A percentile compares a stretch with the other conserved stretches of the same genome.
phyloP scores from a whole-genome alignment of 257 asterid species.

The Solanum ahanhuiri region DNA sequence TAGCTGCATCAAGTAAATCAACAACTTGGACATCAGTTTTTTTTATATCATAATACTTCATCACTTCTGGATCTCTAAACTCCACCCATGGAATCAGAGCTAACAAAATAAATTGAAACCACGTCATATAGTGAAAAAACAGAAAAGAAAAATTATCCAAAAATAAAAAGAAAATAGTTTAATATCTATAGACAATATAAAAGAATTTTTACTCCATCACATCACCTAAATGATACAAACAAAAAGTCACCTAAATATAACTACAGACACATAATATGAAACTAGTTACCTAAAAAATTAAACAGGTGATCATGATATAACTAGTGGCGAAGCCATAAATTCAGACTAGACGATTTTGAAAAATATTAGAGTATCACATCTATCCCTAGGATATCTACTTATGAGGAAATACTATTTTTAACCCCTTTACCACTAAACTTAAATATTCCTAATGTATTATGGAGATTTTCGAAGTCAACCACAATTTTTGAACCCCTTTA shows the following conservation, averaged over 20 bases:
- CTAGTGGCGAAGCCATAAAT: not conserved
- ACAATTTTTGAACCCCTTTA: not conserved
- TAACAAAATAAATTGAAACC: slow-evolving; percentile 1
- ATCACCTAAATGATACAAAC: not conserved
- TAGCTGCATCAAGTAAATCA: slow-evolving; percentile 67
- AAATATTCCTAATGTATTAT: not conserved
- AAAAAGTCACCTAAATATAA: not conserved
- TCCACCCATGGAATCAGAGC: slow-evolving; percentile 74
- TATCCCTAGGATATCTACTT: not conserved
- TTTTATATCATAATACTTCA: slow-evolving; percentile 57
- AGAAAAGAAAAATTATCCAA: not conserved
- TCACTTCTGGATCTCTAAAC: slow-evolving; percentile 63
- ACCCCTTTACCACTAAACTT: not conserved
- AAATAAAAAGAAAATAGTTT: not conserved
- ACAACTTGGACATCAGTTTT: slow-evolving; percentile 56
- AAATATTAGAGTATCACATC: not conserved
- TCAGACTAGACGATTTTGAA: not conserved
- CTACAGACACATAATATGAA: not conserved
- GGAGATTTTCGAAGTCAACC: not conserved
- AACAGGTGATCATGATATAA: not conserved
- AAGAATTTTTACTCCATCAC: not conserved
- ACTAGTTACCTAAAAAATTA: not conserved
- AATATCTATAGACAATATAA: not conserved
- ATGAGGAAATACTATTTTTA: not conserved
- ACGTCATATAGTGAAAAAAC: not conserved